Base-by-base conservation (phyloP, 2,329 filamentous ascomycete genomes). In the Alternaria incomplexa region DNA sequence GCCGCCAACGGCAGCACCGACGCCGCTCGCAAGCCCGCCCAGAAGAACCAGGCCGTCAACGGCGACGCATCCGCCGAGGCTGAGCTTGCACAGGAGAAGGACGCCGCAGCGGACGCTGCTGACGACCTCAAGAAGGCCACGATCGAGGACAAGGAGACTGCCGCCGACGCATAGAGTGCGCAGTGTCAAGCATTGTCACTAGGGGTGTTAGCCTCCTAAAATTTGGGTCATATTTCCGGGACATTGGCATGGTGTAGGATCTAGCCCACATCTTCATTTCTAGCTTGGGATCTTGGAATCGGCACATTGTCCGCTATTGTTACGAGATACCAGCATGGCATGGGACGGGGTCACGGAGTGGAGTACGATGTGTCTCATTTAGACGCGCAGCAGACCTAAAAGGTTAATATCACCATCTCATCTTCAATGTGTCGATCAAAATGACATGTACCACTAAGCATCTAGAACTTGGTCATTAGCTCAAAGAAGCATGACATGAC, bases 101-200 rank as follows among this genome's bases (percentile, higher is more conserved):
- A 88, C 63, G 87, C 83, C n/a, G 85, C 80, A 22, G 83, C 83
- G 4, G 88, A 90, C 73, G 88, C 83, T 25, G 79, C 85, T 20
- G 85, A 87, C 59, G 88, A 90, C 66, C 80, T 91, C 61, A 83
- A 89, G 79, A 85, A 87, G 71, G 85, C 87, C 52, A 84, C 84
- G 55, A 78, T 91, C 44, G 89, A 90, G 77, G 88, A 89, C 68
- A 72, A 73, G 28, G 70, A 72, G 28, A 71, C 72, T 51, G 56
- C 65, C 17, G 64, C 65, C 9, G 72, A 74, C 61, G 72, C 71
- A 70, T 78, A 73, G 59, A 56, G 36, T 40, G 59, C 44, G 43
- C 54, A 30, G n/a, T 46, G 26, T n/a, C 23, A 40, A n/a, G 40
- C 44, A 11, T 51, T 64, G 58, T 56, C 47, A 26, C 20, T 45